Evolutionary conservation across 2,329 filamentous ascomycete species (phyloP), one percentile per base, ranked within the genome.

Genomic region (Ceratocystis cacaofunesta): DNA sequence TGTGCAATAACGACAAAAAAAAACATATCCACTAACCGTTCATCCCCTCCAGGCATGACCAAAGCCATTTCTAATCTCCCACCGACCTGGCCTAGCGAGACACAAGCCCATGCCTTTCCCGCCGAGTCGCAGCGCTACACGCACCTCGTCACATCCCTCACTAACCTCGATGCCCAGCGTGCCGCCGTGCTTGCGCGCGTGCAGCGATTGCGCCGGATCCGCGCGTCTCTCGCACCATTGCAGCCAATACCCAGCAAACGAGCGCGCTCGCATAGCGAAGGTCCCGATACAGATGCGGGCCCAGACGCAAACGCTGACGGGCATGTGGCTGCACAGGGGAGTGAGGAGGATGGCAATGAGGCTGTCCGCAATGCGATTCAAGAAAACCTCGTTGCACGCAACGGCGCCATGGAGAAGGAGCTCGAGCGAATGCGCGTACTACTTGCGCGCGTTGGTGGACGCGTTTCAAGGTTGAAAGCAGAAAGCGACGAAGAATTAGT

Each of bases 361-460:
- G 70, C 71, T 2, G 43, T 74, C 70, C 69, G 74, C 69, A 68
- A 73, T 69, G 70, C 74, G 6, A 75, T 87, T 5, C 87, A 90
- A 72, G 80, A 83, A 66, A 89, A 89, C 71, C 73, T 90, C 2
- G 78, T 87, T 1, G 85, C 83, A 62, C 80, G 82, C 41, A 82
- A 86, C 71, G 84, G 85, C 1, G 80, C 84, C 61, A 73, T 90
- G 8, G 86, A 86, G 71, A 76, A 76, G 64, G 87, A 90, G 74
- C 75, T 90, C 65, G 82, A 85, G 72, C 81, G 80, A 68, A 88
- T 86, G 80, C 80, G 85, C 43, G 77, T 85, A 69, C 73, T 90
- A 68, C 77, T 87, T 65, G 79, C 80, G 0, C 78, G 85, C 30
- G 83, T 87, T 0, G 78, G 79, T 3, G 82, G 79, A 1, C 78